Base-by-base conservation (phyloP, 179 eudicot genomes). In the Amaranthus tricolor region DNA sequence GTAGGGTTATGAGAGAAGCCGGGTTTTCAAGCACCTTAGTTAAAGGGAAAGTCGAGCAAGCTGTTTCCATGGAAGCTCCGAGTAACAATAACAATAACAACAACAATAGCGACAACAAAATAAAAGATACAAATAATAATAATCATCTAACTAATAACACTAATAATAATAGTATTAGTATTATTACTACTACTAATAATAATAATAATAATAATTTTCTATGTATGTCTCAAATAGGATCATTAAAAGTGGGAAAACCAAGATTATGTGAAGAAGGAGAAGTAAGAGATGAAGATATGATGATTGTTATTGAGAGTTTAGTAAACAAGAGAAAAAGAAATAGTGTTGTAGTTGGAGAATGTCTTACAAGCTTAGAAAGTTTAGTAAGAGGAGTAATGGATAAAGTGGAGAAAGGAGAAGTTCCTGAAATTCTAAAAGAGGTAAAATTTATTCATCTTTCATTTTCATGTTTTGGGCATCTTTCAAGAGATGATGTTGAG, bases 1-100 rank as follows among this genome's bases (percentile, higher is more conserved):
- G 90, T 65, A 74, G 90, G 73, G 90, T 87, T 50, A 87, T 87
- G 90, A 72, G 88, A 9, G 90, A 87, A 62, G 90, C 90, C 16
- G 88, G 90, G 13, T 85, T 87, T 68, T 81, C 86, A 10, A 87
- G 90, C 44, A 45, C 88, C 15, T 80, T 81, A 20, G 85, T 87
- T 24, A 87, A 87, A 73, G 54, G 76, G 16, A 87, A 83, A 59
- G 86, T 87, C 7, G 88, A 85, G 54, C 86, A 83, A 75, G 78
- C 76, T 40, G 73, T 80, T 44, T 72, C 83, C 44, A 55, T 53
- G 4, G 72, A 69, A 43, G 40, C 79, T 66, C 47, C 71, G 8
- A 56, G 9, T 31, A 57, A 9, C 16, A 61, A 10, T 43, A 64
- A 19, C 14, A 65, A 9, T n/a, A 52, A 14, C 58, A 68, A 52